Evolutionary conservation across 768 basidiomycete species (phyloP).

Genomic region (Phylloporus sp.): DNA sequence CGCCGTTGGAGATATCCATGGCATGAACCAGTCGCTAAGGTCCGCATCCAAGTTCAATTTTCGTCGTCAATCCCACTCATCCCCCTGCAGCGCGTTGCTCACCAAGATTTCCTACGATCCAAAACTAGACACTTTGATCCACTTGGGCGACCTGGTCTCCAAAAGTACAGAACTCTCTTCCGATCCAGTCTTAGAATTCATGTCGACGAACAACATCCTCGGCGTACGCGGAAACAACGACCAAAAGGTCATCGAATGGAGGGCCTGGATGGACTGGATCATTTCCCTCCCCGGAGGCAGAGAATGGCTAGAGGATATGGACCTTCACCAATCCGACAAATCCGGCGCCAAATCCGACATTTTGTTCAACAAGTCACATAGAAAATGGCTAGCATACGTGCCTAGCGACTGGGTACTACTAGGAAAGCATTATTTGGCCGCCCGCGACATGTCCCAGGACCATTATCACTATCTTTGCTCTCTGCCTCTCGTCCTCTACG

Average conservation of each 20-base stretch:
- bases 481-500: slow-evolving; percentile 70
- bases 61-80: not conserved
- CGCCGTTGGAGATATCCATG: slow-evolving; percentile 86
- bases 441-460: slow-evolving; percentile 53
- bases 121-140: slow-evolving; percentile 62
- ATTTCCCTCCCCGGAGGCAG: slow-evolving; percentile 34
- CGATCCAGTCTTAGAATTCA: slow-evolving; percentile 55
- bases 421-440: slow-evolving; percentile 72
- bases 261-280: slow-evolving; percentile 82
- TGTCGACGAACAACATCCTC: slow-evolving; percentile 57
- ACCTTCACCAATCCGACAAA: slow-evolving; percentile 40
- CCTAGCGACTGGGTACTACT: slow-evolving; percentile 73
- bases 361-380: slow-evolving; percentile 37
- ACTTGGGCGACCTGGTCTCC: slow-evolving; percentile 77
- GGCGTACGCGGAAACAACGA: slow-evolving; percentile 96
- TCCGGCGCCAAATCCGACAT: slow-evolving; percentile 21
- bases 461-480: slow-evolving; percentile 70
- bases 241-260: slow-evolving; percentile 87
- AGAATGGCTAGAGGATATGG: slow-evolving; percentile 54
- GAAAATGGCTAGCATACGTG: slow-evolving; percentile 45
- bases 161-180: slow-evolving; percentile 58
- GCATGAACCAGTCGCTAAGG: slow-evolving; percentile 66
- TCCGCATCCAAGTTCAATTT: slow-evolving; percentile 34
- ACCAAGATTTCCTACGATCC: slow-evolving; percentile 55
- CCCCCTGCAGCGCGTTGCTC: slow-evolving; percentile 51